phyloP scores from a whole-genome alignment of 495 filamentous ascomycete species.

The Lophium mytilinum region DNA sequence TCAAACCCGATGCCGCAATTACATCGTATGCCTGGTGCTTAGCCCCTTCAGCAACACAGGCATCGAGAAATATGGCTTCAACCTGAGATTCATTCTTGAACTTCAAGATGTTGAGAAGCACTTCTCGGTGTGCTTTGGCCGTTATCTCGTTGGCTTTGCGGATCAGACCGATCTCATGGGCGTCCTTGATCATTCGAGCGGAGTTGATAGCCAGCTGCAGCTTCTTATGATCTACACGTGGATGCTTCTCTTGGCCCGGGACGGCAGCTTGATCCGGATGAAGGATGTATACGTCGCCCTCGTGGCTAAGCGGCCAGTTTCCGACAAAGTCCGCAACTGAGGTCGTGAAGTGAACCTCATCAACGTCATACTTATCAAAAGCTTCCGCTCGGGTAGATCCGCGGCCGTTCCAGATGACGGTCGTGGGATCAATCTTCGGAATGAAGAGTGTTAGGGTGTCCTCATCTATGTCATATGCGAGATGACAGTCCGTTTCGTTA shows the following conservation, averaged over 20 bases:
- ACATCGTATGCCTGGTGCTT: slow-evolving; percentile 77
- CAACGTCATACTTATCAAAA: slow-evolving; percentile 44
- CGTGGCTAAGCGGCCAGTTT: slow-evolving; percentile 13
- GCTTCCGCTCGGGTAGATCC: slow-evolving; percentile 45
- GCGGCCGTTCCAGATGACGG: slow-evolving; percentile 54
- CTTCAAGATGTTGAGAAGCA: slow-evolving; percentile 51
- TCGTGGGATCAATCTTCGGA: slow-evolving; percentile 45
- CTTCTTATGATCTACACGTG: slow-evolving; percentile 33
- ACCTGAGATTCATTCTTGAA: slow-evolving; percentile 75
- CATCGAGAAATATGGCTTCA: slow-evolving; percentile 63
- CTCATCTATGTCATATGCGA: slow-evolving; percentile 54
- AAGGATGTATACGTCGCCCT: slow-evolving; percentile 22
- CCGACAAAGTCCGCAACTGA: slow-evolving; percentile 13
- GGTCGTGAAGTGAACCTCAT: slow-evolving; percentile 18
- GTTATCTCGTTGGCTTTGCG: slow-evolving; percentile 71
- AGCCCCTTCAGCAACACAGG: slow-evolving; percentile 61
- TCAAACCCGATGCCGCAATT: slow-evolving; percentile 71
- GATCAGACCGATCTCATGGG: slow-evolving; percentile 72
- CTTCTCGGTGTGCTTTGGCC: slow-evolving; percentile 59
- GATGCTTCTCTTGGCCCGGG: slow-evolving; percentile 6
- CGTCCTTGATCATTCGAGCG: slow-evolving; percentile 67
- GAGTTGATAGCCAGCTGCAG: slow-evolving; percentile 62
- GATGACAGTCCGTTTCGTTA: slow-evolving; percentile 51
- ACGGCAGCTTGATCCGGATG: slow-evolving; percentile 19
- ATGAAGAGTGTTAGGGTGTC: slow-evolving; percentile 55